Percentiles rank a stretch among this genome's conserved stretches.
phyloP scores from a whole-genome alignment of 345 rosid genomes.

The Salix exigua region DNA sequence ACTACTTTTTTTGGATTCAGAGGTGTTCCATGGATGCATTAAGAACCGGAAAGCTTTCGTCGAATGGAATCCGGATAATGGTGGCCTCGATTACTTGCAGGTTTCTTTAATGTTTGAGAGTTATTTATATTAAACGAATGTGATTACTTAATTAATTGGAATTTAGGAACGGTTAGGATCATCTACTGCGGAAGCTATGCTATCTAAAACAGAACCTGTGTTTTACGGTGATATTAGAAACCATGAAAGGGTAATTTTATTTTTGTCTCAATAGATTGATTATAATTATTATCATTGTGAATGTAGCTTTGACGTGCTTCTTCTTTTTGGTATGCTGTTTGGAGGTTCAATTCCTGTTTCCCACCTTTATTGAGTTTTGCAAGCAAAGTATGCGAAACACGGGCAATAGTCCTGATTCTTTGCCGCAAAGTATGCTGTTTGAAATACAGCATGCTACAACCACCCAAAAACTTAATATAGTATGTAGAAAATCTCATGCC shows the following conservation, averaged over 20 bases:
- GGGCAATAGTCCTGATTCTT: constrained; percentile 16
- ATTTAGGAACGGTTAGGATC: constrained; percentile 64
- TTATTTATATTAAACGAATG: not conserved
- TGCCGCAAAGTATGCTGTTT: constrained; percentile 1
- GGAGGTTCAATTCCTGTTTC: constrained; percentile 76
- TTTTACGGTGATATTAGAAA: constrained; percentile 81
- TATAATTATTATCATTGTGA: not conserved
- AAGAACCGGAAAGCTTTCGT: constrained; percentile 60
- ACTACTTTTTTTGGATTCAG: not conserved
- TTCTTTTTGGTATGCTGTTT: not conserved
- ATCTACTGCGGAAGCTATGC: constrained; percentile 69
- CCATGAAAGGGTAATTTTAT: constrained; percentile 70
- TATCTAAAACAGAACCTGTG: constrained; percentile 61
- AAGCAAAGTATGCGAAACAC: constrained; percentile 45
- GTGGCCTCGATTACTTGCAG: constrained; percentile 79
- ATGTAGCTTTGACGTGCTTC: constrained; percentile 5
- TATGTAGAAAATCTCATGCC: not conserved
- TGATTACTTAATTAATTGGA: not conserved
- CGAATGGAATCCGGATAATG: constrained; percentile 61
- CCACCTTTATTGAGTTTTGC: constrained; percentile 58
- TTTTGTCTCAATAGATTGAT: not conserved
- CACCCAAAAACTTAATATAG: not conserved
- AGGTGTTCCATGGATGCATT: constrained; percentile 62
- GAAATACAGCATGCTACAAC: not conserved
- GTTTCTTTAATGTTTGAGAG: constrained; percentile 22